Evolutionary conservation across 176 grass and related monocot genomes (phyloP), one percentile per base, ranked within the genome.

Genomic region (Raddia guianensis): DNA sequence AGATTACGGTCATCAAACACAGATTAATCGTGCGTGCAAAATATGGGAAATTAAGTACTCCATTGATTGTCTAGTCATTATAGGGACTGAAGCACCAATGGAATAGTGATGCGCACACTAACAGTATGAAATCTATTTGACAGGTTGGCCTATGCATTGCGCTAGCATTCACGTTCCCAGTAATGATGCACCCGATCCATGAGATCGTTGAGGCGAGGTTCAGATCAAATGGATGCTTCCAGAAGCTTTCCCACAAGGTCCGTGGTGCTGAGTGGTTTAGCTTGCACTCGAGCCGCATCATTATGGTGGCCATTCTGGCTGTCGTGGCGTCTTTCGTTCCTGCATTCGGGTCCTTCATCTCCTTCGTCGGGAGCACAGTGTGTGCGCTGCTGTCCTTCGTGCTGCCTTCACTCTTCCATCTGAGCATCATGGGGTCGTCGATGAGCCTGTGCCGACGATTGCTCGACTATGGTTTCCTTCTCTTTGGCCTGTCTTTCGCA

Each of bases 141-240:
- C 90, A 98, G 95, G 77, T 90, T 76, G 95, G 95, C n/a, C 86
- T 98, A 7, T 98, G 90, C 59, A 83, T 93, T 47, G 95, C 90
- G 55, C 88, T 98, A 51, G 73, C 88, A 56, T 91, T 98, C 86
- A 94, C 95, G 18, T 98, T 98, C 56, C 95, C 90, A 6, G 88
- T 92, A 7, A 94, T 98, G 95, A 92, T 94, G 90, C 95, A 98
- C 27, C 95, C 95, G 1, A 87, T 98, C 63, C 92, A 98, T 9
- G 92, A 98, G 66, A 98, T 98, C 5, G 45, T 92, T 0, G 92
- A 98, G 70, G 68, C 77, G 40, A 94, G 86, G 68, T 65, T 94
- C 61, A 77, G 49, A 82, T 93, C 87, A 40, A 94, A 42, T 12
- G 16, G 50, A 70, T 92, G 87, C 52, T 81, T 94, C 67, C 90